Conservation (phyloP, 2,329 filamentous ascomycete genomes). For the Aspergillus fischeri region DNA sequence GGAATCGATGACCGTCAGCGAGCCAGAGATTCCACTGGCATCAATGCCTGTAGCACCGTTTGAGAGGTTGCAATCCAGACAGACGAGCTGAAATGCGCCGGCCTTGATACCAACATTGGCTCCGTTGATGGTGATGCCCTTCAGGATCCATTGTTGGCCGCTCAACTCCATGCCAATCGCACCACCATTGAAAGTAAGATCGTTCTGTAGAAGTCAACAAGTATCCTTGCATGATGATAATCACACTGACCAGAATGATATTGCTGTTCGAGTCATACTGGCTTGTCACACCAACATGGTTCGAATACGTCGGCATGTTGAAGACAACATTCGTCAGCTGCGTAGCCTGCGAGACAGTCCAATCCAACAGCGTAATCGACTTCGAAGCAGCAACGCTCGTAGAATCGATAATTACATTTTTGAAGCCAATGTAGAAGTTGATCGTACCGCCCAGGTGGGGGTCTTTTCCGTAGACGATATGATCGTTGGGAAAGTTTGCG, state of each 20-base stretch:
- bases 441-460: conserved; percentile 24
- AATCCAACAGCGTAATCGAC: conserved; percentile 33
- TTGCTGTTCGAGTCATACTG: conserved; percentile 26
- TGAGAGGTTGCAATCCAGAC: conserved; percentile 22
- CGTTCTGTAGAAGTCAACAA: conserved; percentile 12
- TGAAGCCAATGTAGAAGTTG: conserved; percentile 37
- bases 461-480: conserved; percentile 51
- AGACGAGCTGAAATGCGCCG: conserved; percentile 26
- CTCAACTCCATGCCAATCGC: conserved; percentile 26
- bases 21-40: conserved; percentile 17
- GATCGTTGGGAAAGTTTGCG: conserved; percentile 49
- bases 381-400: conserved; percentile 22
- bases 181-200: conserved; percentile 27
- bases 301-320: conserved; percentile 30
- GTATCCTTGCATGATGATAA: neutral
- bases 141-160: conserved; percentile 38
- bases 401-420: conserved; percentile 38
- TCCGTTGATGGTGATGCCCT: conserved; percentile 55
- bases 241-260: conserved; percentile 25
- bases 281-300: conserved; percentile 34
- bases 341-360: conserved; percentile 37
- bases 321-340: conserved; percentile 37
- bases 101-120: conserved; percentile 52
- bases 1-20: conserved; percentile 21
- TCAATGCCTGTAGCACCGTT: conserved; percentile 22